Evolutionary conservation across 441 rosid genomes (phyloP).

Genomic region (Mallotus japonicus): DNA sequence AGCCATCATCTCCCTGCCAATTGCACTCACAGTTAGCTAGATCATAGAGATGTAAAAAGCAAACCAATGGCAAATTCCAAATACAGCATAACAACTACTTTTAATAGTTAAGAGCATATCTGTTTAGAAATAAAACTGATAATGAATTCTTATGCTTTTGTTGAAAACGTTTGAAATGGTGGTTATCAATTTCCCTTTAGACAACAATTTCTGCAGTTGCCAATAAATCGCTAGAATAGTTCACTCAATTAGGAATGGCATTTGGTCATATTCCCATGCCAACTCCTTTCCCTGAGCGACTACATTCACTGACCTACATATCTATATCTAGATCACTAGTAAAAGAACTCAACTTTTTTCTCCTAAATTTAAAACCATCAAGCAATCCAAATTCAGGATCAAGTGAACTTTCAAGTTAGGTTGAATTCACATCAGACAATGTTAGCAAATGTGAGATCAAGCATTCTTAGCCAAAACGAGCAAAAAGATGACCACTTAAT

Average conservation of each 20-base stretch:
- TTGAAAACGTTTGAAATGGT: not conserved
- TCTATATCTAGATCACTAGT: no score
- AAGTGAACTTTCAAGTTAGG: no score
- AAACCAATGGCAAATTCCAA: not conserved
- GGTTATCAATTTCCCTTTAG: not conserved
- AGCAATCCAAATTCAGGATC: no score
- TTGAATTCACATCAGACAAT: no score
- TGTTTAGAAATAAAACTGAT: not conserved
- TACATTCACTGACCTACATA: no score
- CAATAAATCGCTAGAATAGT: not conserved
- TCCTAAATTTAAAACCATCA: no score
- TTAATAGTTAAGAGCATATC: not conserved
- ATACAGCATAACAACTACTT: not conserved
- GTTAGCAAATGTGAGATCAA: not conserved
- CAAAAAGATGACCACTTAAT: not conserved
- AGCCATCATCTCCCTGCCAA: slow-evolving; percentile 59
- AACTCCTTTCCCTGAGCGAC: no score
- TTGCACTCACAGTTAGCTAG: slow-evolving; percentile 11
- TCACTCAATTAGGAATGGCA: no score
- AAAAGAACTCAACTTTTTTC: no score
- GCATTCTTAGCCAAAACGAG: not conserved
- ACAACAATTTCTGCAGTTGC: no score
- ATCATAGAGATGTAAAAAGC: not conserved
- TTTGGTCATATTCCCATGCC: no score
- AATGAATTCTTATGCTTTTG: not conserved